Evolutionary conservation across 1,284 basidiomycete species (phyloP), one percentile per base, ranked within the genome.

Genomic region (Ustilago nuda): DNA sequence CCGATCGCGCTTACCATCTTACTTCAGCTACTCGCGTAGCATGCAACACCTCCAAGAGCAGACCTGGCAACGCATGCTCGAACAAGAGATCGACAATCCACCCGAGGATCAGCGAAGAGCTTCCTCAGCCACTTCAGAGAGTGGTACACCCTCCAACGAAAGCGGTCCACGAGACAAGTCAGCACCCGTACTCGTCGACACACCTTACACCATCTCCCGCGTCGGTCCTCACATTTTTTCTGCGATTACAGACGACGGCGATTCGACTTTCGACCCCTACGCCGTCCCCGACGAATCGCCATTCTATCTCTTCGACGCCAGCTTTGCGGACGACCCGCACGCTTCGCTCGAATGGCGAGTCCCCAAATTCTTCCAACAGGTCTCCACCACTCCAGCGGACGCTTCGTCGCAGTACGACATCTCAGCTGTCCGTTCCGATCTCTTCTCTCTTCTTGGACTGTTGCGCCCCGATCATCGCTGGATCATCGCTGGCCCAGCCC

Each of bases 201-300:
- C 66, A 1, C 72, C 72, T 3, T 56, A 60, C 46, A 56, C 66
- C 6, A 41, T 62, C 39, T 45, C 56, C 0, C 56, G 59, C 6
- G 56, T 62, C 3, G 68, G 71, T 6, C 45, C 61, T 3, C 65
- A 65, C 6, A 52, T 60, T 51, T 67, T 62, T 33, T 68, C 69
- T 2, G 66, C 69, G 30, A 35, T 45, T 6, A 27, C 62, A 2
- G 76, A 76, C 19, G 71, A 73, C 3, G 70, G 67, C 13, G 67
- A 68, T 27, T 71, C 70, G 17, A 66, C 75, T 4, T 76, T 76
- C 41, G 72, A 82, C 27, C 80, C 80, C 3, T 65, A 73, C 37
- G 59, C 71, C 11, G 73, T 83, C 2, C 82, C 82, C 0, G 83
- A 84, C 57, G 82, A 82, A 51, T 83, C 83, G 45, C 81, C 82